Evolutionary conservation across 192 early-diverging fungal genomes (phyloP), one percentile per base, ranked within the genome.

Genomic region (Umbelopsis vinacea): DNA sequence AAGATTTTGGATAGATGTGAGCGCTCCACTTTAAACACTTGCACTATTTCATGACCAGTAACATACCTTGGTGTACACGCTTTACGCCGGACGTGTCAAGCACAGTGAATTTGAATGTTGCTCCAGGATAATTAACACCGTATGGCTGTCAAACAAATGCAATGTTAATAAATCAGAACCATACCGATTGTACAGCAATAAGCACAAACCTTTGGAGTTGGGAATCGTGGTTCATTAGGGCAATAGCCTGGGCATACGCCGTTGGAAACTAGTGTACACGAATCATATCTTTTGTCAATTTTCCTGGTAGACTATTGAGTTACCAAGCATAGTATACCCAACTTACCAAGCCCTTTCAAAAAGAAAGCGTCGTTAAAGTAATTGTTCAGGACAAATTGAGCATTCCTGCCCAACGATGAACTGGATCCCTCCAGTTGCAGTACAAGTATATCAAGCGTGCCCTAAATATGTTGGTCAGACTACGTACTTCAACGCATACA

Each of bases 351-450:
- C 0, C 93, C 88, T 76, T 96, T 97, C 71, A 97, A 79, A 78
- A 98, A 98, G 70, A 97, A 97, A 14, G 95, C 96, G 77, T 98
- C 96, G 67, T 91, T 94, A 74, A 92, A 95, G 72, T 92, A 96
- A 71, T 95, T 95, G 81, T 98, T 98, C 71, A 90, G 86, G 24
- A 96, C 82, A 52, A 89, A 85, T 0, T 84, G 71, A 22, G 83
- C 76, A n/a, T 75, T 74, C 46, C 87, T 83, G 81, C 68, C 84
- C 79, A 83, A 83, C 35, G 76, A 68, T 50, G 71, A 75, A 21
- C 76, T 70, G 4, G 29, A 69, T 19, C 53, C 71, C 68, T 74
- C 74, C 26, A 74, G 71, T 68, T 84, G 84, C 40, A 88, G 80
- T 19, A 95, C 80, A 38, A 98, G 77, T 11, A 97, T 89, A 81